phyloP scores from a whole-genome alignment of 345 rosid genomes.

The Punica granatum region DNA sequence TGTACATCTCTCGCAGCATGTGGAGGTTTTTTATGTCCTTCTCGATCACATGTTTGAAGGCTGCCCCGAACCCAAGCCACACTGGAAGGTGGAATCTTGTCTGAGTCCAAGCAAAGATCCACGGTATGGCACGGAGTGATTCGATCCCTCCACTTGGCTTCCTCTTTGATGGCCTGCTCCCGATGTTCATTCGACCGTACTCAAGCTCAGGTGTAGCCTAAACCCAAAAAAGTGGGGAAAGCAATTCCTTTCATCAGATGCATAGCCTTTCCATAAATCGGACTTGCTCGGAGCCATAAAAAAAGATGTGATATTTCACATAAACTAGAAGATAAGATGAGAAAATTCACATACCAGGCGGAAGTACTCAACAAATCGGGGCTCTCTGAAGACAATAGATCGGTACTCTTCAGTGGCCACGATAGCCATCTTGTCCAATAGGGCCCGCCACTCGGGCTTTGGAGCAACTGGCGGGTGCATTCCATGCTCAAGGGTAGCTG shows the following conservation, averaged over 20 bases:
- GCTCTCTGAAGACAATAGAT: conserved; percentile 81
- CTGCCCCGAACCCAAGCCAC: conserved; percentile 96
- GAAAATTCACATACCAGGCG: conserved; percentile 60
- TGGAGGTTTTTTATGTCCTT: conserved; percentile 69
- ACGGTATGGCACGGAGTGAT: conserved; percentile 95
- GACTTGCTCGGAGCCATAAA: not conserved
- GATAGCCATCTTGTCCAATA: conserved; percentile 90
- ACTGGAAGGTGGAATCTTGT: conserved; percentile 97
- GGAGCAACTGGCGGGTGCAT: conserved; percentile 92
- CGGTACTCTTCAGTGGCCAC: conserved; percentile 91
- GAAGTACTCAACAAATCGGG: conserved; percentile 93
- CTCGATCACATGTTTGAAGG: conserved; percentile 60
- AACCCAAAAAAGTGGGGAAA: conserved; percentile 10
- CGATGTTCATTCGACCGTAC: conserved; percentile 97
- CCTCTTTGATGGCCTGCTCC: conserved; percentile 94
- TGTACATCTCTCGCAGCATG: conserved; percentile 86
- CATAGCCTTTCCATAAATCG: not conserved
- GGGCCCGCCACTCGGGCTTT: conserved; percentile 88
- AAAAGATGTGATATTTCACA: not conserved
- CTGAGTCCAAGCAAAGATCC: conserved; percentile 99
- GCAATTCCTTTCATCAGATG: not conserved
- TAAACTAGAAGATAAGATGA: not conserved
- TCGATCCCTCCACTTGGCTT: conserved; percentile 96
- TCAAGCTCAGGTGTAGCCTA: conserved; percentile 99
- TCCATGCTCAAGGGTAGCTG: conserved; percentile 96